Base-by-base conservation (phyloP, 331 rosid species). In the Malus hybrid region DNA sequence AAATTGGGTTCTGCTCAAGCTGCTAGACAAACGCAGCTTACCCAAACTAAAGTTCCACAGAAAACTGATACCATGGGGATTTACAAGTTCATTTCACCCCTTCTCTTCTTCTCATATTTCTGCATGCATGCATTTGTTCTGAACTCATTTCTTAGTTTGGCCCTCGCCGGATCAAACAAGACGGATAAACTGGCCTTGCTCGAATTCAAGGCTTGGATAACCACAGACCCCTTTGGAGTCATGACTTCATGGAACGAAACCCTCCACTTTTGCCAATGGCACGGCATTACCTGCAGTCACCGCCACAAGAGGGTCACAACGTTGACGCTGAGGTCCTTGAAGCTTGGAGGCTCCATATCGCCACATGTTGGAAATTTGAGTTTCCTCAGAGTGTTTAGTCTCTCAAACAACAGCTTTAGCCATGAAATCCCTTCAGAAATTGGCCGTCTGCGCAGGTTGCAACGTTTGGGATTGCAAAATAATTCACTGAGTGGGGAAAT, bases 401-500 rank as follows among this genome's bases (percentile, higher is more conserved):
- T 50, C 7, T 0, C 0, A 14, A 15, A 50, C 56, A 50, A 50
- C 56, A 50, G 19, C n/a, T 50, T 50, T 0, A 50, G 3, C n/a
- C 19, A 50, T 14, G 56, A 50, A 10, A 42, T 42, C 14, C 48
- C 48, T 42, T 11, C 48, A 42, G 48, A 42, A 42, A 42, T 42
- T 42, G 48, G 48, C 14, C 48, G 48, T 42, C 44, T 36, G 3
- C 11, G 3, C 11, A 36, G 11, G 44, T 2, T 48, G 18, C 1
- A 13, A 13, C 18, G 0, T 11, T 48, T 48, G 6, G 6, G 0
- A 0, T 14, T 48, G 54, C 2, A 0, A 0, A 48, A 48, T 14
- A 48, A 48, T 48, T 48, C 54, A 48, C 6, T 48, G 54, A 48
- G 54, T 4, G 54, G 54, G 0, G 6, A 48, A 48, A 48, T 48